Evolutionary conservation across 2,329 filamentous ascomycete species (phyloP), one percentile per base, ranked within the genome.

Genomic region (Fusarium sp.): DNA sequence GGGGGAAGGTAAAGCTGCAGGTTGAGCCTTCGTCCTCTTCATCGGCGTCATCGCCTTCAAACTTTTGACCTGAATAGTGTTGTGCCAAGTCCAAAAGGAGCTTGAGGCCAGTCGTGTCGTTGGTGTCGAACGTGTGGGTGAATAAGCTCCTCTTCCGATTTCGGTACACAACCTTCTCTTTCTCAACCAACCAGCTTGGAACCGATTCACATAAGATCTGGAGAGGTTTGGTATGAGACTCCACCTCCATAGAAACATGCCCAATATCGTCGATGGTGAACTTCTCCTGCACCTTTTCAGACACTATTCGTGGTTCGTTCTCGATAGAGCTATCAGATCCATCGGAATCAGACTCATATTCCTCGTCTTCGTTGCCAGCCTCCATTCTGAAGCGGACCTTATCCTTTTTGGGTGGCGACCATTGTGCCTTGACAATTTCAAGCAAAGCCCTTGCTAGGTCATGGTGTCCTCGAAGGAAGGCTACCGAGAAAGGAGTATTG

Each of bases 211-310:
- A 72, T 10, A 95, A 79, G 62, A 93, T 79, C 0, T 80, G 71
- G 4, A 88, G 77, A 5, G 93, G 91, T 39, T 85, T 86, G 14
- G 87, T 81, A 22, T 85, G 82, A 63, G 92, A 93, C 78, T 93
- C 91, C 65, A 94, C 91, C 61, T 91, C 86, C 77, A 88, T 91
- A 1, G 89, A 89, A 8, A 92, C 85, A 71, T 93, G 88, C 0
- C 92, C 92, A 64, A 96, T 86, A 73, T 94, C 90, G 22, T 96
- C 92, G 58, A 95, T 88, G 0, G 93, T 96, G 78, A 93, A 93
- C 39, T 87, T 85, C 18, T 91, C 88, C 72, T 92, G 88, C 33
- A 94, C 82, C 44, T 91, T 84, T 66, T 91, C 87, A 22, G 82
- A 82, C 53, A 85, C 82, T 44, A 90, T 85, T 12, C 82, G 82